Evolutionary conservation across 495 filamentous ascomycete genomes (phyloP).

Genomic region (Ramalina intermedia): DNA sequence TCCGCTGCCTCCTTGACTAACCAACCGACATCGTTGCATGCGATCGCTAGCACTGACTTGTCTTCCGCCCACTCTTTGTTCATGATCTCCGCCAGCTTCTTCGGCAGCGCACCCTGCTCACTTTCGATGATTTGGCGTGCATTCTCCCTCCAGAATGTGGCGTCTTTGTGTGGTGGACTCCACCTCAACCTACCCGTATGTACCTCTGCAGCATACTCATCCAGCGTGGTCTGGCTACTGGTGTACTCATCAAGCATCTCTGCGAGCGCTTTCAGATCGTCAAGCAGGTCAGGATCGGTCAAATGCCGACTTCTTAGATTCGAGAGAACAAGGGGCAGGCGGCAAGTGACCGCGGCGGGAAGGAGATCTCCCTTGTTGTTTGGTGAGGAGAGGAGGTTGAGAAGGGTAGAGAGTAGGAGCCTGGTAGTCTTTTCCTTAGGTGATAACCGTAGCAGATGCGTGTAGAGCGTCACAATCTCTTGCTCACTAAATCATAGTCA

Average conservation of each 20-base stretch:
- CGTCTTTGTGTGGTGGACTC: slow-evolving; percentile 87
- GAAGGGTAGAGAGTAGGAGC: slow-evolving; percentile 73
- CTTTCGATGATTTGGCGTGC: slow-evolving; percentile 83
- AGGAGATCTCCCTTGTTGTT: slow-evolving; percentile 64
- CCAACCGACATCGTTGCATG: slow-evolving; percentile 82
- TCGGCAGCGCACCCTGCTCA: slow-evolving; percentile 61
- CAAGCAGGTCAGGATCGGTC: slow-evolving; percentile 75
- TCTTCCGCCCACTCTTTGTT: slow-evolving; percentile 76
- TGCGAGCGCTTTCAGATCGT: slow-evolving; percentile 63
- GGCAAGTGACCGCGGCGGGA: slow-evolving; percentile 65
- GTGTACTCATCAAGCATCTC: slow-evolving; percentile 85
- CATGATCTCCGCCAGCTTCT: slow-evolving; percentile 78
- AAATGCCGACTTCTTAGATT: slow-evolving; percentile 73
- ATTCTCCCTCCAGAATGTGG: slow-evolving; percentile 88
- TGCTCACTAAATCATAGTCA: slow-evolving; percentile 50
- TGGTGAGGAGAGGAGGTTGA: slow-evolving; percentile 59
- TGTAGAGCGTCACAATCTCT: slow-evolving; percentile 82
- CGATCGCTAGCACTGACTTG: slow-evolving; percentile 91
- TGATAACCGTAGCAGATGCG: slow-evolving; percentile 74
- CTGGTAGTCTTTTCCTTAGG: slow-evolving; percentile 97
- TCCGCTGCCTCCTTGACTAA: slow-evolving; percentile 87
- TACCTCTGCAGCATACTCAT: slow-evolving; percentile 85
- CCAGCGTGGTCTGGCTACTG: slow-evolving; percentile 91
- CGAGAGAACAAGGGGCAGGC: slow-evolving; percentile 65
- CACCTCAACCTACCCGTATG: slow-evolving; percentile 81